A percentile compares a stretch with the other conserved stretches of the same genome.
phyloP scores from a whole-genome alignment of 2,329 filamentous ascomycete species.

The Xylariaceae sp. region DNA sequence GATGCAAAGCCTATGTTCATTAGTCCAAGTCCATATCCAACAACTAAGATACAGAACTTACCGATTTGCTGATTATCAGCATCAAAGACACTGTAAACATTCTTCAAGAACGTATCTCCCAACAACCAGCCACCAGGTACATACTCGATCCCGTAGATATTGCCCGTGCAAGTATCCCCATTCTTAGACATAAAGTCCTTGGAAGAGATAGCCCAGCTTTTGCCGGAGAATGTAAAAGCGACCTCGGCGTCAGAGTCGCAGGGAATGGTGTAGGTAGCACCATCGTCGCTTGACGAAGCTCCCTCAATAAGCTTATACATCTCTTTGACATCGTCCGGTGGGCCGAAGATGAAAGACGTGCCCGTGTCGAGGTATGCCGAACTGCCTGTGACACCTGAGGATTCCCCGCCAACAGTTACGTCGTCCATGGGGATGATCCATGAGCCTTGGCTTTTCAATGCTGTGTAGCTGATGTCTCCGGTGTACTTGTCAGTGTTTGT shows the following conservation, averaged over 20 bases:
- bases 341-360: constrained; percentile 76
- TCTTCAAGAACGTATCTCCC: constrained; percentile 84
- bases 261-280: constrained; percentile 67
- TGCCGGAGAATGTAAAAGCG: constrained; percentile 65
- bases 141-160: constrained; percentile 70
- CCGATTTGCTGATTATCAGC: constrained; percentile 65
- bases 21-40: neutral
- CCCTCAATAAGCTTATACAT: constrained; percentile 68
- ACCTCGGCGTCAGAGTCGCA: constrained; percentile 64
- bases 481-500: constrained; percentile 64
- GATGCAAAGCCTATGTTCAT: constrained; percentile 36
- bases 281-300: constrained; percentile 47
- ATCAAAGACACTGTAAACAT: constrained; percentile 85
- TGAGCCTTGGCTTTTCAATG: constrained; percentile 45
- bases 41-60: constrained; percentile 32
- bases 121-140: constrained; percentile 72
- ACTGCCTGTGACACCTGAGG: constrained; percentile 52
- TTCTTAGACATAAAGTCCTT: constrained; percentile 66
- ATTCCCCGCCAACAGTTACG: constrained; percentile 58
- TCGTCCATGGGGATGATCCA: constrained; percentile 75
- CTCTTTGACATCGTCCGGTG: constrained; percentile 60
- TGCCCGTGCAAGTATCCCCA: constrained; percentile 59
- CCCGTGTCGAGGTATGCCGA: constrained; percentile 79
- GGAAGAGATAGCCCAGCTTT: constrained; percentile 63
- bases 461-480: constrained; percentile 66